These are phyloP conservation scores for Ascochyta rabiei DNA, from an alignment of 2,329 filamentous ascomycete genomes.

Conservation along the genomic window DNA sequence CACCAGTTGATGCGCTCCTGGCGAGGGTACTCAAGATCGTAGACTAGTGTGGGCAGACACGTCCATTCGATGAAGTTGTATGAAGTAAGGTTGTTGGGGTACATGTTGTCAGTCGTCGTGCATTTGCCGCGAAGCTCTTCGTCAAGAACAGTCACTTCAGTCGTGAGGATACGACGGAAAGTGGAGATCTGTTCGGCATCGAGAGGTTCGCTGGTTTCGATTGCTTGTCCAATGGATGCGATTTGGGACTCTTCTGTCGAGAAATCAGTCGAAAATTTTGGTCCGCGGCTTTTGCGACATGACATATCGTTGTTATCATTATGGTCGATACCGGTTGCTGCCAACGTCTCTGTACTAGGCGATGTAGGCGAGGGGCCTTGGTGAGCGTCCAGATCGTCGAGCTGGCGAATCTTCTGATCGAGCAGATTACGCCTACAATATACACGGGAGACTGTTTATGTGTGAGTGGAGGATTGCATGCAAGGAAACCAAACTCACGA, in stretches of 20 bases:
- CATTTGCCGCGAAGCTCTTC: slow-evolving; percentile 71
- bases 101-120: slow-evolving; percentile 57
- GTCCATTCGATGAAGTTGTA: slow-evolving; percentile 74
- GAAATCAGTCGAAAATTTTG: slow-evolving; percentile 52
- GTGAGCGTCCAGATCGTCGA: slow-evolving; percentile 61
- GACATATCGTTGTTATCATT: slow-evolving; percentile 10
- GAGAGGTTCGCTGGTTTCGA: slow-evolving; percentile 66
- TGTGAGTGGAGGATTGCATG: not conserved
- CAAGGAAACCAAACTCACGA: slow-evolving; percentile 39
- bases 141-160: slow-evolving; percentile 68
- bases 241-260: slow-evolving; percentile 61
- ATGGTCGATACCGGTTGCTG: slow-evolving; percentile 25
- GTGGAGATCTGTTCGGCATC: slow-evolving; percentile 66
- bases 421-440: slow-evolving; percentile 57
- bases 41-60: slow-evolving; percentile 76
- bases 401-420: slow-evolving; percentile 60
- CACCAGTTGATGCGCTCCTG: slow-evolving; percentile 72
- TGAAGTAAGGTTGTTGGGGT: slow-evolving; percentile 72
- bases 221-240: slow-evolving; percentile 65
- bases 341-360: slow-evolving; percentile 1
- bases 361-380: slow-evolving; percentile 44
- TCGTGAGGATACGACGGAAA: slow-evolving; percentile 69
- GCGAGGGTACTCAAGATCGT: slow-evolving; percentile 80
- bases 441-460: slow-evolving; percentile 58
- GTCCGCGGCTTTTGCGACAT: slow-evolving; percentile 43